Percentiles rank a stretch among this genome's conserved stretches.
phyloP scores from a whole-genome alignment of 257 asterid genomes.

The Eucommia ulmoides region DNA sequence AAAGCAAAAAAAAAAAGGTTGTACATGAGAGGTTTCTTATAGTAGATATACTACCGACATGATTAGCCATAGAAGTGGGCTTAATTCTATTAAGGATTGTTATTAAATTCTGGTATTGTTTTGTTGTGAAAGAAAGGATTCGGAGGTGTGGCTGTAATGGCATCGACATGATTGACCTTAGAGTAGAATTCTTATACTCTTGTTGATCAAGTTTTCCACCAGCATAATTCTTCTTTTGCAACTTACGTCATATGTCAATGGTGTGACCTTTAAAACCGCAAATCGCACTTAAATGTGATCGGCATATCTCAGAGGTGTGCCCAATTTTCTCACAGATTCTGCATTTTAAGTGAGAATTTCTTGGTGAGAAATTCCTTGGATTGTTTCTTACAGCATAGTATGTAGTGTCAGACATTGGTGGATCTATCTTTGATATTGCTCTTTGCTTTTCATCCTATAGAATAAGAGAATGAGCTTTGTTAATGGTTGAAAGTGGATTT shows the following conservation, averaged over 20 bases:
- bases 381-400: not conserved
- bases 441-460: not conserved
- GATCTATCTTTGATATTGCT: not conserved
- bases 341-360: conserved; percentile 1
- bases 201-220: not conserved
- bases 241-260: not conserved
- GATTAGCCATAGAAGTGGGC: conserved; percentile 3
- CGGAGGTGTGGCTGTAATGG: not conserved
- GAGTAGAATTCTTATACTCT: not conserved
- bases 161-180: not conserved
- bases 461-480: not conserved
- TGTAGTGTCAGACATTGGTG: not conserved
- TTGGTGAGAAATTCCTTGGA: not conserved
- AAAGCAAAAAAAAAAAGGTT: not conserved
- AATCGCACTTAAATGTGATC: not conserved
- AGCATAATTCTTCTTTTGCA: not conserved
- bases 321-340: conserved; percentile 1
- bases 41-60: conserved; percentile 1
- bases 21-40: not conserved
- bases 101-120: not conserved
- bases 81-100: not conserved
- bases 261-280: not conserved
- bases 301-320: conserved; percentile 1
- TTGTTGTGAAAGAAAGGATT: conserved; percentile 2
- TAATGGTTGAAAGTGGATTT: not conserved